A percentile compares a stretch with the other conserved stretches of the same genome.
phyloP scores from a whole-genome alignment of 1,139 yeast genomes.

The Sugiyamaella sp. region DNA sequence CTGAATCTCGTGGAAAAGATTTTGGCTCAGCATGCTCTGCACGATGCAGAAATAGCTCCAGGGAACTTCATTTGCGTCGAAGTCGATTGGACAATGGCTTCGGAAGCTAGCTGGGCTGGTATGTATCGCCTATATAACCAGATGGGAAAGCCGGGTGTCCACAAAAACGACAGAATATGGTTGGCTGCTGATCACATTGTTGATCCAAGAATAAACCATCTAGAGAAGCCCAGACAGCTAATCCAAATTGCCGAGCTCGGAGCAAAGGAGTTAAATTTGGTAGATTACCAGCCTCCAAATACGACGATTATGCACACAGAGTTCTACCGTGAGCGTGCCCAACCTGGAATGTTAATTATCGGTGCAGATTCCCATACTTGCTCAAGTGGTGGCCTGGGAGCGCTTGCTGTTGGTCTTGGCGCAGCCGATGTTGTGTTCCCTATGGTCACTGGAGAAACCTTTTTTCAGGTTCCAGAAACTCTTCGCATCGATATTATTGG shows the following conservation, averaged over 20 bases:
- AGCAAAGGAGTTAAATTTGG: slow-evolving; percentile 23
- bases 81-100: slow-evolving; percentile 27
- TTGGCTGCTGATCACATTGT: slow-evolving; percentile 27
- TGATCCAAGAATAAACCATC: slow-evolving; percentile 25
- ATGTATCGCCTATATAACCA: slow-evolving; percentile 21
- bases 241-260: slow-evolving; percentile 23
- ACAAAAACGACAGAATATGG: slow-evolving; percentile 24
- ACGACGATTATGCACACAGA: slow-evolving; percentile 26
- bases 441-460: slow-evolving; percentile 24
- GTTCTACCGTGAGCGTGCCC: slow-evolving; percentile 25
- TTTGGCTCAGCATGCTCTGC: slow-evolving; percentile 22
- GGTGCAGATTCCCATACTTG: slow-evolving; percentile 28
- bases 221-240: slow-evolving; percentile 21
- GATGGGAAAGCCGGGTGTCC: slow-evolving; percentile 25
- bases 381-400: slow-evolving; percentile 25
- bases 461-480: slow-evolving; percentile 25
- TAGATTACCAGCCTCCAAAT: slow-evolving; percentile 25
- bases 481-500: slow-evolving; percentile 21
- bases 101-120: slow-evolving; percentile 25
- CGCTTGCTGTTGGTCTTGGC: slow-evolving; percentile 25
- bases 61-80: slow-evolving; percentile 25
- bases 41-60: slow-evolving; percentile 22
- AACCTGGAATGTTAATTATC: slow-evolving; percentile 24
- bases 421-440: slow-evolving; percentile 25
- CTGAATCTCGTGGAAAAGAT: slow-evolving; percentile 23